These are phyloP conservation scores for Nectriaceae sp. DNA, from an alignment of 2,329 filamentous ascomycete species.

Conservation along the genomic window DNA sequence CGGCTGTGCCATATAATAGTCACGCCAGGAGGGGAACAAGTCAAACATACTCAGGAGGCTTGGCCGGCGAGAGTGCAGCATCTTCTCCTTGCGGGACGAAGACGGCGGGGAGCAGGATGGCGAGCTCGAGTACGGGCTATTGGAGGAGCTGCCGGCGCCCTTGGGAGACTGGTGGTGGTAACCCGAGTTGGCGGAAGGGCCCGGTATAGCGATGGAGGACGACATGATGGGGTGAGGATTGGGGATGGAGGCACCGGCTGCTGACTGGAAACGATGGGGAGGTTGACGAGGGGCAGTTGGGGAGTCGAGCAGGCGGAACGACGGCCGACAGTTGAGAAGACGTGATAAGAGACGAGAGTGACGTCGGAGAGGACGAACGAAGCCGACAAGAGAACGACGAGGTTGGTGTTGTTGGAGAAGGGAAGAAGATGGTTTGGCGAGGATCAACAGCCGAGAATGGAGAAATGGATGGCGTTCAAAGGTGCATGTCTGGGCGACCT, in stretches of 20 bases:
- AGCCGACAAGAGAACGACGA: slow-evolving; percentile 6
- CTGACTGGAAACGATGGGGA: slow-evolving; percentile 21
- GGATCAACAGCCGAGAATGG: slow-evolving; percentile 1
- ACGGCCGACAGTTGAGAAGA: background rate
- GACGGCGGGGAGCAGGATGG: slow-evolving; percentile 58
- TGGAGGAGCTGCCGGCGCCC: slow-evolving; percentile 47
- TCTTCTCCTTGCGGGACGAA: slow-evolving; percentile 49
- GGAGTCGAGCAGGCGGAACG: slow-evolving; percentile 9
- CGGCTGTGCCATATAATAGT: slow-evolving; percentile 16
- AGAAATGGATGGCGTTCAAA: background rate
- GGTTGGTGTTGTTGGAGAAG: background rate
- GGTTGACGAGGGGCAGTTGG: slow-evolving; percentile 11
- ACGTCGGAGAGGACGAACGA: background rate
- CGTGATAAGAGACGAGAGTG: background rate
- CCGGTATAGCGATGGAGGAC: slow-evolving; percentile 70
- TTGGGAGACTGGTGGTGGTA: slow-evolving; percentile 46
- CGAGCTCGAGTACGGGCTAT: slow-evolving; percentile 42
- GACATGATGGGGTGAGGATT: slow-evolving; percentile 50
- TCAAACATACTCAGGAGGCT: slow-evolving; percentile 59
- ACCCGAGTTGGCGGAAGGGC: slow-evolving; percentile 35
- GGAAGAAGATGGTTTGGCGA: slow-evolving; percentile 6
- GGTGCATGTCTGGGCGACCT: too few species aligned
- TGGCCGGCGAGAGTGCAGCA: slow-evolving; percentile 57
- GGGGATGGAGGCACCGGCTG: slow-evolving; percentile 6
- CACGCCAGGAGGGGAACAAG: slow-evolving; percentile 6